Evolutionary conservation across 2,329 filamentous ascomycete genomes (phyloP).

Genomic region (Metarhizium album): DNA sequence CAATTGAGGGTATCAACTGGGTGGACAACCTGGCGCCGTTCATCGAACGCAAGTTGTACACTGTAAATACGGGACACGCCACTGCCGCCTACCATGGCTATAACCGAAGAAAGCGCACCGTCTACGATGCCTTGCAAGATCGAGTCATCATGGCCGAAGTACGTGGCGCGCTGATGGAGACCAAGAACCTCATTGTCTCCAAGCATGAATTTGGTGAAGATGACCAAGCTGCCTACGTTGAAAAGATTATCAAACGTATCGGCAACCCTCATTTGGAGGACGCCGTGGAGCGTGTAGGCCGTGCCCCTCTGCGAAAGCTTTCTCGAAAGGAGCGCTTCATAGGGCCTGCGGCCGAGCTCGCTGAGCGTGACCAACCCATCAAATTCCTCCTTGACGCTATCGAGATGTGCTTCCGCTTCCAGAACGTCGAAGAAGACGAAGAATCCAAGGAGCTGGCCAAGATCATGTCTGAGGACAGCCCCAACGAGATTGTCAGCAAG

Average conservation of each 20-base stretch:
- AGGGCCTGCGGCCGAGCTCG: slow-evolving; percentile 79
- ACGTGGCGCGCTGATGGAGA: slow-evolving; percentile 71
- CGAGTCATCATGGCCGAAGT: slow-evolving; percentile 71
- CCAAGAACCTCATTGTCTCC: slow-evolving; percentile 69
- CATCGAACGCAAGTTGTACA: slow-evolving; percentile 99
- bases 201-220: slow-evolving; percentile 71
- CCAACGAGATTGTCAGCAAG: slow-evolving; percentile 67
- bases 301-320: slow-evolving; percentile 87
- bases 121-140: slow-evolving; percentile 81
- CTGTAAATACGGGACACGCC: slow-evolving; percentile 96
- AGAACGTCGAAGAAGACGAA: slow-evolving; percentile 84
- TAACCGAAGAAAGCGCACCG: slow-evolving; percentile 72
- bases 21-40: slow-evolving; percentile 85
- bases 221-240: slow-evolving; percentile 77
- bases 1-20: slow-evolving; percentile 84
- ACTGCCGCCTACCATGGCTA: slow-evolving; percentile 94
- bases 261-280: slow-evolving; percentile 90
- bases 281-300: slow-evolving; percentile 87
- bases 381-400: slow-evolving; percentile 68
- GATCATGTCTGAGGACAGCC: slow-evolving; percentile 64
- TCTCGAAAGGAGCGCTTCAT: slow-evolving; percentile 94
- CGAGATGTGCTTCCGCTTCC: slow-evolving; percentile 91
- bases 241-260: slow-evolving; percentile 87
- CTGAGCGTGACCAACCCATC: slow-evolving; percentile 65
- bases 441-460: slow-evolving; percentile 79